Conservation (phyloP, 345 rosid genomes). For the Populus nigra region DNA sequence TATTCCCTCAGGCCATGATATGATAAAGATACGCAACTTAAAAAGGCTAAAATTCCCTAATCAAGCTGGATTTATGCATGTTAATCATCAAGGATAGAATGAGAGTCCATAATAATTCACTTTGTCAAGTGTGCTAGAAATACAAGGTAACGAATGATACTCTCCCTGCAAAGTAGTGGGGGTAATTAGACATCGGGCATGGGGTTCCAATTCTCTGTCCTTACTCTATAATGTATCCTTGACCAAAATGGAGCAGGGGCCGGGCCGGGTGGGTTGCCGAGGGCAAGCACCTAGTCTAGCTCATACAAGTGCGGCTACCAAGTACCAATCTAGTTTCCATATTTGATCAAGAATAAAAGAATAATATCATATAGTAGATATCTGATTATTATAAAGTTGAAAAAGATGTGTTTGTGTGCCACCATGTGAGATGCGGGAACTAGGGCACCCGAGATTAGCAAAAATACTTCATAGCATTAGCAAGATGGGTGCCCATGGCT, state of each 20-base stretch:
- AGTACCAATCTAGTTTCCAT: constrained; percentile 27
- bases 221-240: not conserved
- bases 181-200: not conserved
- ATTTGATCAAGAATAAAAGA: constrained; percentile 29
- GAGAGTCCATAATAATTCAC: not conserved
- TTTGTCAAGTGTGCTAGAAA: not conserved
- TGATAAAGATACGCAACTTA: not conserved
- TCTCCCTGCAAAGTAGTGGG: not conserved
- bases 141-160: too few relatives aligned
- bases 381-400: constrained; percentile 22
- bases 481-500: constrained; percentile 15
- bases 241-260: not conserved
- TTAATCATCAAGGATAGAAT: not conserved
- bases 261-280: not conserved
- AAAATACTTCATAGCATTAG: constrained; percentile 10
- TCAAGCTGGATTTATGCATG: not conserved
- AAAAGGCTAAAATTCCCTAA: constrained; percentile 16
- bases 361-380: constrained; percentile 18
- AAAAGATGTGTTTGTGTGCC: constrained; percentile 26
- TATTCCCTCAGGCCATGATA: constrained; percentile 1
- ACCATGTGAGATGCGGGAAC: constrained; percentile 31
- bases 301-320: constrained; percentile 12
- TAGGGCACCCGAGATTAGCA: constrained; percentile 14
- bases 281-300: not conserved
- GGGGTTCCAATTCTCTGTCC: not conserved